phyloP scores from a whole-genome alignment of 2,329 filamentous ascomycete genomes.

The Colletotrichum phormii region DNA sequence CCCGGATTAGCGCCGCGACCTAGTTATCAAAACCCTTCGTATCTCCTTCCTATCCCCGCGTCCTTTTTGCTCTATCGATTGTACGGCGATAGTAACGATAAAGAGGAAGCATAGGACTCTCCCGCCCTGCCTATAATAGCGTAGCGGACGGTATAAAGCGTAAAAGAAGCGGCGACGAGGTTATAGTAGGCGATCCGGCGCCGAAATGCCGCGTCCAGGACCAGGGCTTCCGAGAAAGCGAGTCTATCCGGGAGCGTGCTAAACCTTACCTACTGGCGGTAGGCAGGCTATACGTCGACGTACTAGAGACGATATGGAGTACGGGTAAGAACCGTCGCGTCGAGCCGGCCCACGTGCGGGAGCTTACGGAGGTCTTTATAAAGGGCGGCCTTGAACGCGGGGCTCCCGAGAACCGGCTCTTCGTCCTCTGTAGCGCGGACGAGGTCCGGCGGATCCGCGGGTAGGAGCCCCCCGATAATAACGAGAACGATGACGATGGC shows the following conservation, averaged over 20 bases:
- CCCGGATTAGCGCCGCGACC: too few relatives aligned
- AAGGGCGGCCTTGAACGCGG: not conserved
- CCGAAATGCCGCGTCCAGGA: not conserved
- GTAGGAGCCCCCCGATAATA: not conserved
- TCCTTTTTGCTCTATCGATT: too few relatives aligned
- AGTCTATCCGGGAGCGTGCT: not conserved
- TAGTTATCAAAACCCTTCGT: too few relatives aligned
- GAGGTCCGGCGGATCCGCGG: not conserved
- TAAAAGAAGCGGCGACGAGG: not conserved
- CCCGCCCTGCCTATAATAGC: too few relatives aligned
- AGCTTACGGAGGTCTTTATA: constrained; percentile 2
- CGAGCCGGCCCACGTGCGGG: not conserved
- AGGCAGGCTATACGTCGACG: not conserved
- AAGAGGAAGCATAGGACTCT: too few relatives aligned
- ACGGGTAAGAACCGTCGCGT: not conserved
- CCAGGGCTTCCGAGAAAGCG: not conserved
- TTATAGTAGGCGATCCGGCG: not conserved
- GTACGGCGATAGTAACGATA: too few relatives aligned
- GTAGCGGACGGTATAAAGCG: not conserved
- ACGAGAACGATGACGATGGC: not conserved
- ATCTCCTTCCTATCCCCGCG: too few relatives aligned
- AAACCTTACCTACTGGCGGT: constrained; percentile 4
- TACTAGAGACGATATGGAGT: constrained; percentile 2
- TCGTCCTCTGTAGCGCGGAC: not conserved
- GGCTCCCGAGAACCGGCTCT: not conserved